These are phyloP conservation scores for Telfairia occidentalis DNA, from an alignment of 331 rosid genomes.

Conservation along the genomic window DNA sequence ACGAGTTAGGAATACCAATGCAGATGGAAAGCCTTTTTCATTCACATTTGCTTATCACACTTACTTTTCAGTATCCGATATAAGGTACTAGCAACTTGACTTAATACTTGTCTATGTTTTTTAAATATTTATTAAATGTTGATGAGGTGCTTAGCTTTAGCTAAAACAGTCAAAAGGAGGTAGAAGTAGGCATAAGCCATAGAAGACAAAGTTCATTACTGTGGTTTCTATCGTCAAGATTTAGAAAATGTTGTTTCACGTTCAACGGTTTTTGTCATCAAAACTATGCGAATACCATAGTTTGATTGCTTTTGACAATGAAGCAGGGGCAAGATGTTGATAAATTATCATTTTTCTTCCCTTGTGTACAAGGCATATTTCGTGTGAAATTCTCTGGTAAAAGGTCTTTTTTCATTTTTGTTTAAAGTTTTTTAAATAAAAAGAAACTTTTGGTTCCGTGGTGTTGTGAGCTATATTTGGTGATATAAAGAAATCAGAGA, in stretches of 20 bases:
- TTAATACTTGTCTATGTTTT: neutral
- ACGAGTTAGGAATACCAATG: constrained; percentile 66
- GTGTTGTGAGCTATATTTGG: neutral
- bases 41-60: constrained; percentile 89
- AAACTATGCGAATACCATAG: neutral
- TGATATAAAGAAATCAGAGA: neutral
- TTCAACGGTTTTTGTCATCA: neutral
- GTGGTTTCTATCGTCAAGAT: neutral
- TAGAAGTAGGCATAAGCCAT: neutral
- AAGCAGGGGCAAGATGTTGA: neutral
- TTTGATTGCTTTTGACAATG: neutral
- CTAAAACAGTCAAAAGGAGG: neutral
- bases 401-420: neutral
- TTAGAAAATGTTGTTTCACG: neutral
- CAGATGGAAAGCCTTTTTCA: constrained; percentile 72
- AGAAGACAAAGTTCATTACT: neutral
- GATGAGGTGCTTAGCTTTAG: constrained; percentile 7
- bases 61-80: constrained; percentile 48
- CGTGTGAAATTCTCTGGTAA: neutral
- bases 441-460: neutral
- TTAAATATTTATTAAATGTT: constrained; percentile 2
- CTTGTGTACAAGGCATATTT: neutral
- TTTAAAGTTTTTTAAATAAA: too few relatives aligned
- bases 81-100: constrained; percentile 36
- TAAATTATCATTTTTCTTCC: neutral